phyloP scores from a whole-genome alignment of 2,329 filamentous ascomycete genomes.

The Fusarium chuoi region DNA sequence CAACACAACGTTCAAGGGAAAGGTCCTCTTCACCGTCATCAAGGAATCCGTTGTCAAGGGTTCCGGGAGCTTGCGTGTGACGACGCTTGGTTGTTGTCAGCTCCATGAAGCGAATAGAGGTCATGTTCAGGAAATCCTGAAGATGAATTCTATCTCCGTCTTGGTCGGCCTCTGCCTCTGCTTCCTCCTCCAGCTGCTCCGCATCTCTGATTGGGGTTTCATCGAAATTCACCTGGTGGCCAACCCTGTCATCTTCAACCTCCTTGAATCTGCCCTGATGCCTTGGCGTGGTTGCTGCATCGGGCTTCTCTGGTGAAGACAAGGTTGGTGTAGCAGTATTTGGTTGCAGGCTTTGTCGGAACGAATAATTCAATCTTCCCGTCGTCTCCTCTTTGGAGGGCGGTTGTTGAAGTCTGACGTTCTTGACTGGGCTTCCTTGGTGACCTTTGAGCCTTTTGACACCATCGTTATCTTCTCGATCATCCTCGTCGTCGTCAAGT shows the following conservation, averaged over 20 bases:
- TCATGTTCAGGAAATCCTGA: constrained; percentile 93
- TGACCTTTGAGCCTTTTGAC: constrained; percentile 77
- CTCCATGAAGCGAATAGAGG: constrained; percentile 98
- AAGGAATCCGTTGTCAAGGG: constrained; percentile 55
- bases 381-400: constrained; percentile 74
- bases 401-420: constrained; percentile 74
- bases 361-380: constrained; percentile 66
- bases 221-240: constrained; percentile 57
- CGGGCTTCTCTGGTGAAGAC: constrained; percentile 60
- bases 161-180: constrained; percentile 59
- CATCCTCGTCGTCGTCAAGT: constrained; percentile 70
- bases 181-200: constrained; percentile 58
- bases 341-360: constrained; percentile 59
- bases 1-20: constrained; percentile 80
- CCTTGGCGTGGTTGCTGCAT: constrained; percentile 64
- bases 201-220: constrained; percentile 54
- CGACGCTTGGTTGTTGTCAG: constrained; percentile 94
- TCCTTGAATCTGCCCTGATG: constrained; percentile 66
- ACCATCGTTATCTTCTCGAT: constrained; percentile 67
- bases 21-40: constrained; percentile 60
- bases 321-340: constrained; percentile 55
- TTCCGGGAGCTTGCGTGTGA: constrained; percentile 76
- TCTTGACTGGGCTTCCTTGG: constrained; percentile 81
- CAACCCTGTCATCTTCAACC: constrained; percentile 59
- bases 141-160: constrained; percentile 76